phyloP scores from a whole-genome alignment of 768 basidiomycete species.

The Tephrocybe sp. region DNA sequence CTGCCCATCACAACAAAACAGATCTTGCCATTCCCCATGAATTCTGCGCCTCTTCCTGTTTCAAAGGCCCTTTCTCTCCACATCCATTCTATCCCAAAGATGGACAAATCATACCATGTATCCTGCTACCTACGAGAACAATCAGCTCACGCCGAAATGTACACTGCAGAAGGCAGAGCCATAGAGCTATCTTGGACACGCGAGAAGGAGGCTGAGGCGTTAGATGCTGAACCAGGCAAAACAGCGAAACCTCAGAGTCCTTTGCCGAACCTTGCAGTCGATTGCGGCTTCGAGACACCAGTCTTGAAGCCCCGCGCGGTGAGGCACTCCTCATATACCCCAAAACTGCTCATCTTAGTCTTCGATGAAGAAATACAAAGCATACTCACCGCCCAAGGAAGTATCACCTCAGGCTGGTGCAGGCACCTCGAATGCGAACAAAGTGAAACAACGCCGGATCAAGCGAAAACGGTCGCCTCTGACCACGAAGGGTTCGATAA shows the following conservation, averaged over 20 bases:
- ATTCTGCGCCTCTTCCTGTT: background rate
- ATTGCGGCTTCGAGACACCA: slow-evolving; percentile 50
- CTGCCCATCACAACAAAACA: background rate
- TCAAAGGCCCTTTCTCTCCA: slow-evolving; percentile 6
- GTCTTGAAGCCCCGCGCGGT: slow-evolving; percentile 46
- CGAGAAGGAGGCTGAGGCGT: background rate
- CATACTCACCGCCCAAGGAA: background rate
- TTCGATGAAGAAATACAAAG: slow-evolving; percentile 5
- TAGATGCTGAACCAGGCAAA: background rate
- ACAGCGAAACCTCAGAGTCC: background rate
- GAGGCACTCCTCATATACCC: slow-evolving; percentile 1
- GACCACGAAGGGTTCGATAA: too few species aligned
- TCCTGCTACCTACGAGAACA: slow-evolving; percentile 50
- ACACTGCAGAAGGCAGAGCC: slow-evolving; percentile 39
- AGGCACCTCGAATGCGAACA: too few species aligned
- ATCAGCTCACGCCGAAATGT: slow-evolving; percentile 35
- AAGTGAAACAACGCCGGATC: too few species aligned
- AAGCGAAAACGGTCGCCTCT: too few species aligned
- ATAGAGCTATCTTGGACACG: slow-evolving; percentile 28
- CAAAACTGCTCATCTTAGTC: too few species aligned
- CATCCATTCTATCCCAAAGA: slow-evolving; percentile 31
- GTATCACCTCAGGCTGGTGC: background rate
- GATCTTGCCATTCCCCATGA: slow-evolving; percentile 1
- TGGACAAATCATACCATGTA: slow-evolving; percentile 41
- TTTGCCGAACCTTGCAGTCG: background rate